A percentile compares a stretch with the other conserved stretches of the same genome.
phyloP scores from a whole-genome alignment of 495 filamentous ascomycete genomes.

The Penicillium argentinense region DNA sequence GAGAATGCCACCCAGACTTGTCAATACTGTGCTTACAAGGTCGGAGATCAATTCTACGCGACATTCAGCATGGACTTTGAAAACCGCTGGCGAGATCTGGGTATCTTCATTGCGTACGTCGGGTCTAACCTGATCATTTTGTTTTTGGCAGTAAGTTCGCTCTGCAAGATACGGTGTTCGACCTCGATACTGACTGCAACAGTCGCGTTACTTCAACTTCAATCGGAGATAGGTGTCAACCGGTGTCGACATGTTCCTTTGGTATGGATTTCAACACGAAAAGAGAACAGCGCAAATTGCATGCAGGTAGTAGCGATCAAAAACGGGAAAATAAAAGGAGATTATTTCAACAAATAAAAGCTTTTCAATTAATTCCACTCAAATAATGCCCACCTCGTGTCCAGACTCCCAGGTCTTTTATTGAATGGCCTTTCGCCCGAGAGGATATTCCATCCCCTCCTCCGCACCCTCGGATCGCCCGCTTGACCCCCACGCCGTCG shows the following conservation, averaged over 20 bases:
- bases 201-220: slow-evolving; percentile 66
- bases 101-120: slow-evolving; percentile 71
- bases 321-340: no score
- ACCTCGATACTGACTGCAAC: slow-evolving; percentile 19
- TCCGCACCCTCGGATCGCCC: slow-evolving; percentile 16
- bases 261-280: no score
- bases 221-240: slow-evolving; percentile 51
- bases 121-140: slow-evolving; percentile 76
- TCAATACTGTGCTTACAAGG: slow-evolving; percentile 73
- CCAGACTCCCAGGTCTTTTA: no score
- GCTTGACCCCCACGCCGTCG: slow-evolving; percentile 19
- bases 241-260: no score
- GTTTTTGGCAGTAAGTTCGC: slow-evolving; percentile 53
- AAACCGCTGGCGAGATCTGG: slow-evolving; percentile 75
- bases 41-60: slow-evolving; percentile 76
- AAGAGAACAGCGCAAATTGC: no score
- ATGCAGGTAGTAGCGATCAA: no score
- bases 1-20: slow-evolving; percentile 61
- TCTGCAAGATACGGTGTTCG: neutral
- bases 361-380: no score
- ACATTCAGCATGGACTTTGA: slow-evolving; percentile 62
- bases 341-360: no score
- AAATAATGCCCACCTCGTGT: no score
- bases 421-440: no score
- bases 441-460: no score